phyloP scores from a whole-genome alignment of 306 rosid genomes.

The Quercus dentata region DNA sequence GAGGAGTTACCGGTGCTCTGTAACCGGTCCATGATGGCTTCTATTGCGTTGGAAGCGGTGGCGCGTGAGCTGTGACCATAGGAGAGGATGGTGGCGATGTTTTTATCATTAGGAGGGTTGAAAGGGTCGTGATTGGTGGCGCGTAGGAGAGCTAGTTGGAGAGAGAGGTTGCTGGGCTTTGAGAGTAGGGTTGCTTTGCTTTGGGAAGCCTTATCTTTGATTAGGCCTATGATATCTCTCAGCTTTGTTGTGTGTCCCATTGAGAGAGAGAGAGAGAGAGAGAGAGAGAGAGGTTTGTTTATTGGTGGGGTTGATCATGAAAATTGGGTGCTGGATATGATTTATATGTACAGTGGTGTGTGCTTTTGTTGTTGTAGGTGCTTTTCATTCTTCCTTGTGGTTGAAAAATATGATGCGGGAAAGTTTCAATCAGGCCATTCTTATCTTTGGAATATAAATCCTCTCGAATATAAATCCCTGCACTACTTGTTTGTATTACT shows the following conservation, averaged over 20 bases:
- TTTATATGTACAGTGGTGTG: no score
- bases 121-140: conserved; percentile 72
- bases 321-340: no score
- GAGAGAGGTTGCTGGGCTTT: conserved; percentile 40
- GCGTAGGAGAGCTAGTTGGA: conserved; percentile 56
- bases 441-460: no score
- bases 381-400: no score
- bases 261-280: neutral
- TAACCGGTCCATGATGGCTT: conserved; percentile 78
- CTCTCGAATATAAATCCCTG: no score
- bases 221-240: conserved; percentile 46
- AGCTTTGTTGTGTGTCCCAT: conserved; percentile 42
- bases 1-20: conserved; percentile 64
- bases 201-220: conserved; percentile 87
- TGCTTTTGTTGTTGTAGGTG: no score
- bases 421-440: no score
- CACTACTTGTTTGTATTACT: no score
- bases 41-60: conserved; percentile 62
- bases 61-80: conserved; percentile 71
- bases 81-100: conserved; percentile 59
- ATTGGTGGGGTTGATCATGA: neutral
- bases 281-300: neutral
- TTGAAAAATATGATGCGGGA: no score
- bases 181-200: conserved; percentile 69
- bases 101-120: conserved; percentile 50